These are phyloP conservation scores for Plectosphaerella plurivora DNA, from an alignment of 2,329 filamentous ascomycete genomes.

Conservation along the genomic window DNA sequence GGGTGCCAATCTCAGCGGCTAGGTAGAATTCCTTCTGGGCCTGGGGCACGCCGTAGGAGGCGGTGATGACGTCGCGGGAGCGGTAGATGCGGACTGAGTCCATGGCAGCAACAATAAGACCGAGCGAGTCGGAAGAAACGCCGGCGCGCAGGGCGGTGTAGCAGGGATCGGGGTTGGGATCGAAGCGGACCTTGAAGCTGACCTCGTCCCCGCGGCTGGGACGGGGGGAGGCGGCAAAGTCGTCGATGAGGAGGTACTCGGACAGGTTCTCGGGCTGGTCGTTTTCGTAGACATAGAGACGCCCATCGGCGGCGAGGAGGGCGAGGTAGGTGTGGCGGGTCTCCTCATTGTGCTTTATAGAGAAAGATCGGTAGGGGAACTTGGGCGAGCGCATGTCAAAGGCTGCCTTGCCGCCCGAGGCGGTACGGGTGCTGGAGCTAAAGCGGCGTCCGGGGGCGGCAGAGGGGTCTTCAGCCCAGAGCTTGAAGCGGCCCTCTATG, in stretches of 20 bases:
- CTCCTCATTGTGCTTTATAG: slow-evolving; percentile 78
- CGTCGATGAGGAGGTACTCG: slow-evolving; percentile 71
- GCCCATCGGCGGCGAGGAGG: slow-evolving; percentile 76
- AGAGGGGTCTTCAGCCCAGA: slow-evolving; percentile 88
- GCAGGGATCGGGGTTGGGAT: slow-evolving; percentile 80
- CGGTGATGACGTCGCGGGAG: slow-evolving; percentile 56
- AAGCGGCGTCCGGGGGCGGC: slow-evolving; percentile 79
- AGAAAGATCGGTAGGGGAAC: slow-evolving; percentile 74
- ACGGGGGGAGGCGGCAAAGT: slow-evolving; percentile 66
- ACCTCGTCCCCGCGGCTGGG: slow-evolving; percentile 80
- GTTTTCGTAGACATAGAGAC: slow-evolving; percentile 77
- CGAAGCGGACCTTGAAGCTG: slow-evolving; percentile 80
- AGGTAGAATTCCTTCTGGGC: slow-evolving; percentile 78
- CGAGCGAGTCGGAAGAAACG: slow-evolving; percentile 73
- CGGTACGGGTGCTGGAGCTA: slow-evolving; percentile 52
- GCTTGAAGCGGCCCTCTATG: slow-evolving; percentile 82
- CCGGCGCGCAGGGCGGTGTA: slow-evolving; percentile 74
- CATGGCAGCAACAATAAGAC: slow-evolving; percentile 83
- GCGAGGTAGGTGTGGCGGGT: slow-evolving; percentile 79
- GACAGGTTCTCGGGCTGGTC: slow-evolving; percentile 76
- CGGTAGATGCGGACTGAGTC: slow-evolving; percentile 78
- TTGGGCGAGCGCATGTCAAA: slow-evolving; percentile 55
- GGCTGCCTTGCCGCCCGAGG: slow-evolving; percentile 36
- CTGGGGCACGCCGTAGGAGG: slow-evolving; percentile 45
- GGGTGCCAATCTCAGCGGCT: slow-evolving; percentile 69